Conservation (phyloP, 306 rosid species). For the Inga leiocalycina region DNA sequence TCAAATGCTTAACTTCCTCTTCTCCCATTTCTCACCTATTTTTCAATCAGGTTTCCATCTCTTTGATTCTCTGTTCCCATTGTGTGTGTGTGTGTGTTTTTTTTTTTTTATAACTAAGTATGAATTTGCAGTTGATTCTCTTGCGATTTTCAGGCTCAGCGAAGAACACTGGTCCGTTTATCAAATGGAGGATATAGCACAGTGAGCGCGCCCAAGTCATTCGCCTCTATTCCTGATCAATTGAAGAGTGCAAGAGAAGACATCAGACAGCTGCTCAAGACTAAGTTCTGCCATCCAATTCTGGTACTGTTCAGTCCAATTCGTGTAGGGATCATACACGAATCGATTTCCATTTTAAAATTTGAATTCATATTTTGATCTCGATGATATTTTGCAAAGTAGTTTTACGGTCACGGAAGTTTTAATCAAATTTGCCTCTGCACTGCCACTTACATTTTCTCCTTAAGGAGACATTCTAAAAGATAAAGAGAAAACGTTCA, state of each 20-base stretch:
- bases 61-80: background rate
- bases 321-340: background rate
- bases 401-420: background rate
- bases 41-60: conserved; percentile 55
- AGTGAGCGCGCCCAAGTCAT: conserved; percentile 54
- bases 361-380: background rate
- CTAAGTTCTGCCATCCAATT: conserved; percentile 85
- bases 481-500: background rate
- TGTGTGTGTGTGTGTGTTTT: too few relatives aligned
- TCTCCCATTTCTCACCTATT: conserved; percentile 68
- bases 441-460: background rate
- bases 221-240: conserved; percentile 81
- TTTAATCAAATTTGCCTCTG: background rate
- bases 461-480: background rate
- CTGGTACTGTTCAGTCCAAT: conserved; percentile 48
- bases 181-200: conserved; percentile 54
- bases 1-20: conserved; percentile 54
- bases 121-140: background rate
- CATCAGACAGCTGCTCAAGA: conserved; percentile 71
- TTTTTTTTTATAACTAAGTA: background rate
- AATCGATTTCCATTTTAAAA: background rate
- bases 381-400: background rate
- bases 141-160: conserved; percentile 38
- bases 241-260: conserved; percentile 83
- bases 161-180: conserved; percentile 43